phyloP scores from a whole-genome alignment of 192 early-diverging fungal species.

The Diversispora eburnea region DNA sequence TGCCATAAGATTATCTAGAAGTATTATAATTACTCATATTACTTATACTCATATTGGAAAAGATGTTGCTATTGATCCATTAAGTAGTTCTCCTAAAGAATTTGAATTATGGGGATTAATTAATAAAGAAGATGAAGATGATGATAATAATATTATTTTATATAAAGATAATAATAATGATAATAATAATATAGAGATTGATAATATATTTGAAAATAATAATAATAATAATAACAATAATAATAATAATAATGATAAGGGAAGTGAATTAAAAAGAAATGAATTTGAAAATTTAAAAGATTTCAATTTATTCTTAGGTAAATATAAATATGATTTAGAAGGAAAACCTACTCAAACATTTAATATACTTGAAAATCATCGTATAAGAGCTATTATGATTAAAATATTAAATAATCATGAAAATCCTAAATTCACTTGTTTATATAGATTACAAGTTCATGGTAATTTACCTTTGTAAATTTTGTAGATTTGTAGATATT shows the following conservation, averaged over 20 bases:
- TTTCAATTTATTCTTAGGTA: background rate
- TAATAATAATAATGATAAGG: background rate
- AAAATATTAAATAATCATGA: slow-evolving; percentile 3
- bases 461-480: background rate
- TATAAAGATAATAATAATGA: background rate
- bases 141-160: no score
- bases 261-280: background rate
- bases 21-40: background rate
- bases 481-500: no score
- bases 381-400: slow-evolving; percentile 5
- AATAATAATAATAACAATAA: background rate
- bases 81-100: slow-evolving; percentile 6
- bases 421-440: slow-evolving; percentile 16
- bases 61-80: slow-evolving; percentile 13
- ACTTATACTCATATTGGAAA: slow-evolving; percentile 2
- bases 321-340: slow-evolving; percentile 14
- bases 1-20: slow-evolving; percentile 10
- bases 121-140: background rate
- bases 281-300: background rate
- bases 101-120: slow-evolving; percentile 27
- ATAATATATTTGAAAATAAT: no score
- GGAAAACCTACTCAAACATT: background rate
- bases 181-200: background rate
- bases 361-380: background rate
- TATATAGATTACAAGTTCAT: slow-evolving; percentile 18